A percentile compares a stretch with the other conserved stretches of the same genome.
phyloP scores from a whole-genome alignment of 1,284 basidiomycete species.

The Takashimella koratensis region DNA sequence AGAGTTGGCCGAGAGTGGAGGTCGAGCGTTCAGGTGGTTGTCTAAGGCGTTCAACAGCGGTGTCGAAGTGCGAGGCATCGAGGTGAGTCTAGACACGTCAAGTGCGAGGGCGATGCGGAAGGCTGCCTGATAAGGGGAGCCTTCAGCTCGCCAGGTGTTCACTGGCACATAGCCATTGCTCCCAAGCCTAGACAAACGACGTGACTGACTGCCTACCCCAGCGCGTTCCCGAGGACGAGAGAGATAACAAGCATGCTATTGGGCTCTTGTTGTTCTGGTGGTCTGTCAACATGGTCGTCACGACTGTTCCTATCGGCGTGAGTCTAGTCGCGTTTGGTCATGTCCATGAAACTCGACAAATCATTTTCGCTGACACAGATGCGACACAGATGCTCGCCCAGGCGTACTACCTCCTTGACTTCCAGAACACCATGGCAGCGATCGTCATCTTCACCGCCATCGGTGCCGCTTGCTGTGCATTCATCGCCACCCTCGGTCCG shows the following conservation, averaged over 20 bases:
- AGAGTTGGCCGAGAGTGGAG: not conserved
- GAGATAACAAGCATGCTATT: conserved; percentile 21
- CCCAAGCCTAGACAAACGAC: not conserved
- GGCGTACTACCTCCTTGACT: conserved; percentile 56
- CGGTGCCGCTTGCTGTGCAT: conserved; percentile 50
- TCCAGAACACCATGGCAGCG: conserved; percentile 48
- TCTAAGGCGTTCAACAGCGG: conserved; percentile 20
- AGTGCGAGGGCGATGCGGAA: too few species aligned
- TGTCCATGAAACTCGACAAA: too few species aligned
- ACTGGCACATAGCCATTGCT: too few species aligned
- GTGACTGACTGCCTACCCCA: not conserved
- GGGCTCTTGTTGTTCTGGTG: conserved; percentile 34
- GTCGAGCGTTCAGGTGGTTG: conserved; percentile 15
- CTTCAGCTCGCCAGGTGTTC: too few species aligned
- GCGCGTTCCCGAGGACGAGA: conserved; percentile 29
- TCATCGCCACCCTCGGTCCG: conserved; percentile 61
- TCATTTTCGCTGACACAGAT: too few species aligned
- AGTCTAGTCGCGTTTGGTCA: too few species aligned
- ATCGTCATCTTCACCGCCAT: conserved; percentile 46
- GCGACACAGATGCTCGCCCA: conserved; percentile 55
- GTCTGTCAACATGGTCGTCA: conserved; percentile 49
- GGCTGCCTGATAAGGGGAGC: too few species aligned
- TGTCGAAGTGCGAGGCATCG: conserved; percentile 36
- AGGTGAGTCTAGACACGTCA: conserved; percentile 7
- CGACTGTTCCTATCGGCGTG: conserved; percentile 58